Evolutionary conservation across 352 stramenopile species (phyloP), one percentile per base, ranked within the genome.

Genomic region (Phytophthora cactorum): DNA sequence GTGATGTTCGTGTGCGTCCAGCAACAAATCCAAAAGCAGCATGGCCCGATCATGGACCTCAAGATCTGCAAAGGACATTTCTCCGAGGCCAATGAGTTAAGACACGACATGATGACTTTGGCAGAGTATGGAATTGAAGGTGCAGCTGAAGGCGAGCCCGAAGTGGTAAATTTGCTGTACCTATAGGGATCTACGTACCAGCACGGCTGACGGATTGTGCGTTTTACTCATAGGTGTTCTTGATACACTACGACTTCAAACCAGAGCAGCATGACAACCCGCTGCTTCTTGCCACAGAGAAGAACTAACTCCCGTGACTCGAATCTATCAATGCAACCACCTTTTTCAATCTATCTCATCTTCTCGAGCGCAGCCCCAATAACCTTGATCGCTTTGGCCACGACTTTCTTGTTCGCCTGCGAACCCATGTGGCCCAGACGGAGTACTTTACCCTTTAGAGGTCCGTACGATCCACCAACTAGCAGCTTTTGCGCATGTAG

Each of bases 241-340:
- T 83, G 27, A 82, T 89, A 59, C 79, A 85, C 54, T 88, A 89
- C 66, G 78, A 86, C 50, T 90, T 90, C 55, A 88, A 85, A 66
- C 81, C 78, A 12, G 70, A 81, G 41, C 76, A 89, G 53, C 79
- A 89, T 57, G 81, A 89, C 66, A 84, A 89, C 51, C 74, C 78
- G 32, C 60, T 90, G 31, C 68, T 86, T 45, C 72, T 88, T 44
- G 75, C 69, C 6, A 75, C 71, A 25, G 75, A 84, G 57, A 65
- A 81, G 41, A 68, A 72, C 11, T 81, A 71, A 73, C 29, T 22
- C 22, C 22, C 22, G 22, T 22, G 22, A 22, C 15, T 34, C n/a
- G 52, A 34, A 52, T 63, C 15, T 27, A 63, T 47, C 17, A 45
- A 50, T 58, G 47, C 14, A 57, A 25, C 0, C 4, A 52, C 39